Conservation (phyloP, 805 yeast species). For the Candida methanosorbosa region DNA sequence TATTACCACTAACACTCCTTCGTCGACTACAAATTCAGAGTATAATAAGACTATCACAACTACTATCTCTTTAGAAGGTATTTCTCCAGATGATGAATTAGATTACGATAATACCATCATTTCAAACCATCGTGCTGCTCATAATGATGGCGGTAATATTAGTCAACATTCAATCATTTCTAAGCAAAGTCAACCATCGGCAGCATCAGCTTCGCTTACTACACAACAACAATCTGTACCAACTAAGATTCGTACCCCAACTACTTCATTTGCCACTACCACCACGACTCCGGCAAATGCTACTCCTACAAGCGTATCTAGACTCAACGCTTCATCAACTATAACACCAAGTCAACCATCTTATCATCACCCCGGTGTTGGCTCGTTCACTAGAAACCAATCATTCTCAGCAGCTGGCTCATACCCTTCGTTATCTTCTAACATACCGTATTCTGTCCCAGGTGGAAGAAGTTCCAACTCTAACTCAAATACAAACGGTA, state of each 20-base stretch:
- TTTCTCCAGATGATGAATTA: slow-evolving; percentile 19
- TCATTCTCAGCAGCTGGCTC: slow-evolving; percentile 21
- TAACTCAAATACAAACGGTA: slow-evolving; percentile 12
- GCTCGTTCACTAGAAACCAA: no score
- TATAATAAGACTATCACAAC: slow-evolving; percentile 23
- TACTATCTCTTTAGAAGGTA: slow-evolving; percentile 25
- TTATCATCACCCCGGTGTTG: no score
- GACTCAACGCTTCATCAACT: slow-evolving; percentile 1
- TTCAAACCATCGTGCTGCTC: slow-evolving; percentile 6
- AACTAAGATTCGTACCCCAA: background rate
- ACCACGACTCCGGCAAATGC: slow-evolving; percentile 1
- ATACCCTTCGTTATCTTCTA: slow-evolving; percentile 39
- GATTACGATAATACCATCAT: slow-evolving; percentile 1
- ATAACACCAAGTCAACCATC: background rate
- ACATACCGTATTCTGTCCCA: slow-evolving; percentile 67
- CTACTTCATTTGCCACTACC: background rate
- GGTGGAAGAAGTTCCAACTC: slow-evolving; percentile 37
- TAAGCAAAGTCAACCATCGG: no score
- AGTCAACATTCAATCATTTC: background rate
- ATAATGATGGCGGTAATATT: slow-evolving; percentile 3
- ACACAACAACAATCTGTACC: no score
- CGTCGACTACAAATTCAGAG: slow-evolving; percentile 3
- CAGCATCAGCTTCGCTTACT: background rate
- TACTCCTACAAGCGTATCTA: background rate
- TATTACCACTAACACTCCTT: background rate